These are phyloP conservation scores for Moniliophthora roreri DNA, from an alignment of 1,284 basidiomycete genomes.

Conservation along the genomic window DNA sequence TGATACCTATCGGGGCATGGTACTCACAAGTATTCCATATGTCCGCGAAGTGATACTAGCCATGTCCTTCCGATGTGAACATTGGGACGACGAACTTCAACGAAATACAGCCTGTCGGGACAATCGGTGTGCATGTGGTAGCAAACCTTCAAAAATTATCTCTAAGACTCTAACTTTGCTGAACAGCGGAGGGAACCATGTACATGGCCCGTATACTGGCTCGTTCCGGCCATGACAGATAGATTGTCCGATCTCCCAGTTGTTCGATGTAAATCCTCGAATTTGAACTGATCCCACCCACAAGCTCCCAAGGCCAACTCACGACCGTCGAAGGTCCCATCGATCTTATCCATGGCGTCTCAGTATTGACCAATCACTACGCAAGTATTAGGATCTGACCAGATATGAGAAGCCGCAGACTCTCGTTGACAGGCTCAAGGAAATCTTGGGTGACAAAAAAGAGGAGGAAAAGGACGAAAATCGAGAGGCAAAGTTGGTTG, in stretches of 20 bases:
- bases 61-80: slow-evolving; percentile 96
- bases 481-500: slow-evolving; percentile 21
- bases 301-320: slow-evolving; percentile 85
- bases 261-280: slow-evolving; percentile 88
- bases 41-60: slow-evolving; percentile 95
- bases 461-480: slow-evolving; percentile 46
- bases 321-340: slow-evolving; percentile 96
- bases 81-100: slow-evolving; percentile 92
- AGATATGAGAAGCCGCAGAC: slow-evolving; percentile 79
- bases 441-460: slow-evolving; percentile 69
- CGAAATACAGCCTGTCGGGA: slow-evolving; percentile 91
- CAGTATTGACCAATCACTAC: slow-evolving; percentile 81
- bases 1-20: slow-evolving; percentile 75
- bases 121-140: slow-evolving; percentile 71
- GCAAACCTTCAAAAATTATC: no score
- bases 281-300: slow-evolving; percentile 88
- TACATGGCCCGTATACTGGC: slow-evolving; percentile 85
- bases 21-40: slow-evolving; percentile 95
- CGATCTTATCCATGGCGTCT: slow-evolving; percentile 82
- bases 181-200: slow-evolving; percentile 64
- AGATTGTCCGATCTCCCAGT: slow-evolving; percentile 88
- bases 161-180: background rate
- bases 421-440: slow-evolving; percentile 69
- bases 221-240: slow-evolving; percentile 84
- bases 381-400: slow-evolving; percentile 80